These are phyloP conservation scores for Durio zibethinus DNA, from an alignment of 345 rosid genomes.

Conservation along the genomic window DNA sequence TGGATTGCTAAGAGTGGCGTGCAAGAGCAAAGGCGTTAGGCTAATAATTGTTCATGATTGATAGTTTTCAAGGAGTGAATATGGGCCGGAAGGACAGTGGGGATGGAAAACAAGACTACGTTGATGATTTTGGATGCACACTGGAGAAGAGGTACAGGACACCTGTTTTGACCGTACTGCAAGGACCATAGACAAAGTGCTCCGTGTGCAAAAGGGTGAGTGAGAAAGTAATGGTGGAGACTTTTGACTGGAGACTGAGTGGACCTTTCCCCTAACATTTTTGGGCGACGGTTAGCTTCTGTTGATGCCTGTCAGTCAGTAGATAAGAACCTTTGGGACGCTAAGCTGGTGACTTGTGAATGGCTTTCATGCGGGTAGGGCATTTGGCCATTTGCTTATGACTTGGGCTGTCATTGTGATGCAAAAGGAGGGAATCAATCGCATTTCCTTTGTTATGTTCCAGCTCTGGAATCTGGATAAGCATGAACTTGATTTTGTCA, in stretches of 20 bases:
- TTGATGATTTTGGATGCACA: not conserved
- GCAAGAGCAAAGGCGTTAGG: slow-evolving; percentile 3
- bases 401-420: slow-evolving; percentile 4
- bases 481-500: slow-evolving; percentile 5
- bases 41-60: not conserved
- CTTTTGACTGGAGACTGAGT: slow-evolving; percentile 10
- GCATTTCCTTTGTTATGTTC: slow-evolving; percentile 1
- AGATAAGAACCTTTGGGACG: not conserved
- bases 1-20: not conserved
- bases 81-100: not conserved
- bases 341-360: not conserved
- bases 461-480: slow-evolving; percentile 24
- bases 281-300: not conserved
- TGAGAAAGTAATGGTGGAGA: slow-evolving; percentile 21
- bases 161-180: slow-evolving; percentile 18
- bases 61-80: not conserved
- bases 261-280: not conserved
- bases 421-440: not conserved
- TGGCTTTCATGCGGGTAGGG: not conserved
- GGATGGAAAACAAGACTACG: not conserved
- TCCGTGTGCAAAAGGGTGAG: slow-evolving; percentile 11
- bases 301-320: not conserved
- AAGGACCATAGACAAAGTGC: slow-evolving; percentile 6
- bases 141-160: not conserved
- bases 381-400: not conserved